Conservation (phyloP, 208 protist species). For the Porcisia hertigi region DNA sequence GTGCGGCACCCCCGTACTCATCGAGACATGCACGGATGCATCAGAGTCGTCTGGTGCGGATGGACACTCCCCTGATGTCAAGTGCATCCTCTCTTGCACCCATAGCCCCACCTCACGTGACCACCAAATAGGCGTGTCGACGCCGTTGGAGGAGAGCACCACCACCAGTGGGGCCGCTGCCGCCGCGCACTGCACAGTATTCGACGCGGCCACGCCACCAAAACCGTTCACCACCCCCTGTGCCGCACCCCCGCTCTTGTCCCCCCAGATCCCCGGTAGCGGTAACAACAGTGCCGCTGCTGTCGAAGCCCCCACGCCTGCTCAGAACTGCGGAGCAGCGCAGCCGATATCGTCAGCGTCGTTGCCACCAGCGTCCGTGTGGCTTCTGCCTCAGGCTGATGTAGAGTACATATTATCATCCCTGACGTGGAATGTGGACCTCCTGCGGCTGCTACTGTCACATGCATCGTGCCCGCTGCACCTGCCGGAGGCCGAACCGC, state of each 20-base stretch:
- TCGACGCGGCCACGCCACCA: neutral
- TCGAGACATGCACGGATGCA: neutral
- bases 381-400: slow-evolving; percentile 45
- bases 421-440: slow-evolving; percentile 70
- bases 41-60: neutral
- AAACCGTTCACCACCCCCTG: neutral
- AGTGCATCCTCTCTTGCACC: neutral
- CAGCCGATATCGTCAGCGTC: neutral
- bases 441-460: slow-evolving; percentile 55
- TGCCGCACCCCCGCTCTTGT: neutral
- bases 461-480: slow-evolving; percentile 51
- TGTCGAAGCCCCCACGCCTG: neutral
- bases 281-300: neutral
- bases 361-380: slow-evolving; percentile 2
- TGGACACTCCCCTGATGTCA: neutral
- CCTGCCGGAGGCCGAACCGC: slow-evolving; percentile 8
- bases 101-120: neutral
- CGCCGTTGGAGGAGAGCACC: slow-evolving; percentile 2
- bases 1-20: neutral
- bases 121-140: neutral
- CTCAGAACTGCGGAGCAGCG: neutral
- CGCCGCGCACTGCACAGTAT: neutral
- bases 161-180: neutral
- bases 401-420: slow-evolving; percentile 57
- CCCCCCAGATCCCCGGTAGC: neutral